Percentiles rank a stretch among this genome's conserved stretches.
phyloP scores from a whole-genome alignment of 202 grass and related monocot genomes.

The Carex sylvatica region DNA sequence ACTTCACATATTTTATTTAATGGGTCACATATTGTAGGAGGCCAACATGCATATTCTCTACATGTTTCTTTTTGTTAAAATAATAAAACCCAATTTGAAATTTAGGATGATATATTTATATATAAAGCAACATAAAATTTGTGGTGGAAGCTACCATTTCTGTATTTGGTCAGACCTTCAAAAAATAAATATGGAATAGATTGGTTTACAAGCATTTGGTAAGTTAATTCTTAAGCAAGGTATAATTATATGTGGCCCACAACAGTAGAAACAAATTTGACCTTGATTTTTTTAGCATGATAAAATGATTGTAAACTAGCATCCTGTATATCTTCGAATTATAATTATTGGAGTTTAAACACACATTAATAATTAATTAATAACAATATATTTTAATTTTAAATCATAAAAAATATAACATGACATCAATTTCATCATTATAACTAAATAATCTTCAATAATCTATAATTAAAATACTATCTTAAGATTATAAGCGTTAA shows the following conservation, averaged over 20 bases:
- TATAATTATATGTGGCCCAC: neutral
- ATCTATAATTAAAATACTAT: too few species aligned
- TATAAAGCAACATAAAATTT: too few species aligned
- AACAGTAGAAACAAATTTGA: neutral
- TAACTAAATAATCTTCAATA: too few species aligned
- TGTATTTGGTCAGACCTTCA: neutral
- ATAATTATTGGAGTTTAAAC: neutral
- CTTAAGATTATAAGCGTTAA: too few species aligned
- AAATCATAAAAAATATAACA: too few species aligned
- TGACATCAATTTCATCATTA: too few species aligned
- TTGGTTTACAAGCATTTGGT: slow-evolving; percentile 16
- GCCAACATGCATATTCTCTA: neutral
- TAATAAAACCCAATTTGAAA: neutral
- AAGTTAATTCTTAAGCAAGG: slow-evolving; percentile 1
- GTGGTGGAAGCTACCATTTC: neutral
- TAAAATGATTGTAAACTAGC: neutral
- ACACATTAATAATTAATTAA: neutral
- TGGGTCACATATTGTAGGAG: neutral
- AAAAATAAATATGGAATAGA: neutral
- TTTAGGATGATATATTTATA: neutral
- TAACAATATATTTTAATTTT: too few species aligned
- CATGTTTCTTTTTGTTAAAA: neutral
- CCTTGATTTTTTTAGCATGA: neutral
- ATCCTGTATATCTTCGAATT: neutral
- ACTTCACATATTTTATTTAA: neutral